Conservation (phyloP, 306 rosid genomes). For the Chamaecrista fasciculata region DNA sequence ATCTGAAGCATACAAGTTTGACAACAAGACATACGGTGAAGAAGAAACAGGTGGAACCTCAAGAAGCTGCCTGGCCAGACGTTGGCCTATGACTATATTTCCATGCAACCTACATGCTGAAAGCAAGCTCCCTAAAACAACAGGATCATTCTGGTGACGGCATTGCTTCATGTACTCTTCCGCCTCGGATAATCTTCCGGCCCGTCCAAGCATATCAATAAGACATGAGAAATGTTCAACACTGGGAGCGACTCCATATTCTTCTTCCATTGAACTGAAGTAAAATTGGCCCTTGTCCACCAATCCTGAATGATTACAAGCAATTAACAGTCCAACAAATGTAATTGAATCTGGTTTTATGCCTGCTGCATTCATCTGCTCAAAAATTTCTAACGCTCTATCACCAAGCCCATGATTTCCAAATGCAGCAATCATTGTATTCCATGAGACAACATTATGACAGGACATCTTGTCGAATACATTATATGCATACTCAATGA, state of each 20-base stretch:
- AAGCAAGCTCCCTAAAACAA: slow-evolving; percentile 43
- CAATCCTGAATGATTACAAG: slow-evolving; percentile 49
- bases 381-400: slow-evolving; percentile 34
- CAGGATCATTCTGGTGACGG: slow-evolving; percentile 33
- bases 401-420: slow-evolving; percentile 45
- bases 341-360: slow-evolving; percentile 44
- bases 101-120: slow-evolving; percentile 46
- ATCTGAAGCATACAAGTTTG: slow-evolving; percentile 46
- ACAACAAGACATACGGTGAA: slow-evolving; percentile 43
- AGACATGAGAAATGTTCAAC: slow-evolving; percentile 44
- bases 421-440: slow-evolving; percentile 44
- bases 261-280: slow-evolving; percentile 38
- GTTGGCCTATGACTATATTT: slow-evolving; percentile 32
- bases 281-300: slow-evolving; percentile 29
- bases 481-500: slow-evolving; percentile 31
- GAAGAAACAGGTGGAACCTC: slow-evolving; percentile 28
- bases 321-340: slow-evolving; percentile 36
- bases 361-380: slow-evolving; percentile 37
- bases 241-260: slow-evolving; percentile 32
- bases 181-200: slow-evolving; percentile 39
- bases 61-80: slow-evolving; percentile 38
- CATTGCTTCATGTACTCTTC: slow-evolving; percentile 37
- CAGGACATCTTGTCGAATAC: slow-evolving; percentile 33
- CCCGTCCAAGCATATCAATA: slow-evolving; percentile 49
- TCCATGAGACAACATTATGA: slow-evolving; percentile 42